These are phyloP conservation scores for Juglanconis oblonga DNA, from an alignment of 2,329 filamentous ascomycete genomes.

Conservation along the genomic window DNA sequence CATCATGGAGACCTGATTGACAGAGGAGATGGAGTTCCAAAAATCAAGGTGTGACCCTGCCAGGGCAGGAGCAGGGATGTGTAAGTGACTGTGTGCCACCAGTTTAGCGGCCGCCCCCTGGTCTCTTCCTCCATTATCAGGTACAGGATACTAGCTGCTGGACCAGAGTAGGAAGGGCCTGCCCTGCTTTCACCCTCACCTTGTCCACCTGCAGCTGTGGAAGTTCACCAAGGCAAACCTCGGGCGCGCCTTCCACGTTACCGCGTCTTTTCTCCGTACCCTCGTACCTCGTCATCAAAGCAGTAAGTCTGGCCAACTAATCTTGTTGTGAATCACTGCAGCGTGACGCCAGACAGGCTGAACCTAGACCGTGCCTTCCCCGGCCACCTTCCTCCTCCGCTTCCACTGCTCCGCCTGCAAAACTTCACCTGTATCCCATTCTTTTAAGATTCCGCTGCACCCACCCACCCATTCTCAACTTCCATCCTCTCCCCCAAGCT, in stretches of 20 bases:
- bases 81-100: conserved; percentile 4
- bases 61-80: conserved; percentile 4
- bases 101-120: background rate
- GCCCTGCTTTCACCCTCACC: conserved; percentile 1
- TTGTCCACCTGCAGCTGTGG: background rate
- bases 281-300: background rate
- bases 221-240: background rate
- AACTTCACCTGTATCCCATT: conserved; percentile 3
- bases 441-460: conserved; percentile 10
- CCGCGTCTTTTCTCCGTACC: background rate
- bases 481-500: background rate
- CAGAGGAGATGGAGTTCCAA: background rate
- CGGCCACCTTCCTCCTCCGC: background rate
- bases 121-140: no score
- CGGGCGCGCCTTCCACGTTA: background rate
- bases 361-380: conserved; percentile 5
- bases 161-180: background rate
- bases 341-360: background rate
- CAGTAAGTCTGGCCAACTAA: conserved; percentile 2
- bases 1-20: background rate
- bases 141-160: no score
- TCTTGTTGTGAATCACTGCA: conserved; percentile 13
- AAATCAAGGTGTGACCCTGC: background rate
- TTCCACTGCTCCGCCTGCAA: background rate
- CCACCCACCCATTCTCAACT: background rate